Conservation (phyloP, 352 stramenopile genomes). For the Globisporangium uncinulatum region DNA sequence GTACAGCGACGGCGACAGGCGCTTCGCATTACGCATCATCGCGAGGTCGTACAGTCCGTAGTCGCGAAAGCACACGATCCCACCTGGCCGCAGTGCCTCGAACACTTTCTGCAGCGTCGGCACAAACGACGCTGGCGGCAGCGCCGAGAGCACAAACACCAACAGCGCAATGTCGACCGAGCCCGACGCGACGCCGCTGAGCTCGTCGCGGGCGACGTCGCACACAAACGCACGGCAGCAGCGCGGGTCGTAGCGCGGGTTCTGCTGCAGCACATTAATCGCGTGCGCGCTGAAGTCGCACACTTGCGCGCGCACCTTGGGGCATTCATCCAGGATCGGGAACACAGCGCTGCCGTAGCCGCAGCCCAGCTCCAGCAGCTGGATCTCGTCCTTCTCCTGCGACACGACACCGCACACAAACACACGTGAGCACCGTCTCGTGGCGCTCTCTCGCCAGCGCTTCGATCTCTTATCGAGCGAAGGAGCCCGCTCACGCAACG, state of each 20-base stretch:
- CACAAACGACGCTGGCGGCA: constrained; percentile 51
- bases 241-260: constrained; percentile 32
- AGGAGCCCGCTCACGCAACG: not conserved
- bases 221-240: constrained; percentile 72
- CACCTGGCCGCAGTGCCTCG: constrained; percentile 43
- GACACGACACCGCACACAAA: no score
- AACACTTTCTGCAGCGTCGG: constrained; percentile 54
- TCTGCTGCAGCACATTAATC: constrained; percentile 59
- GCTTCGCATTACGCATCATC: constrained; percentile 79
- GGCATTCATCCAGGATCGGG: constrained; percentile 63
- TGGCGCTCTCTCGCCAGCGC: no score
- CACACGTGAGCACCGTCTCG: not conserved
- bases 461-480: not conserved
- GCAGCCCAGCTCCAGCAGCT: constrained; percentile 78
- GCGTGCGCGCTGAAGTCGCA: constrained; percentile 82
- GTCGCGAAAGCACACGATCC: constrained; percentile 81
- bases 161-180: constrained; percentile 76
- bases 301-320: constrained; percentile 62
- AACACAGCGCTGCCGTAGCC: constrained; percentile 86
- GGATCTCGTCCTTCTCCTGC: constrained; percentile 25
- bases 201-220: constrained; percentile 53
- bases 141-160: constrained; percentile 77
- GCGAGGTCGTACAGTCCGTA: constrained; percentile 86
- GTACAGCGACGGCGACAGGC: constrained; percentile 45
- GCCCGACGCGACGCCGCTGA: constrained; percentile 29